Percentiles rank a stretch among this genome's conserved stretches.
These are phyloP conservation scores for Hymenoscyphus salicellus DNA, from an alignment of 2,329 filamentous ascomycete species.

Conservation along the genomic window DNA sequence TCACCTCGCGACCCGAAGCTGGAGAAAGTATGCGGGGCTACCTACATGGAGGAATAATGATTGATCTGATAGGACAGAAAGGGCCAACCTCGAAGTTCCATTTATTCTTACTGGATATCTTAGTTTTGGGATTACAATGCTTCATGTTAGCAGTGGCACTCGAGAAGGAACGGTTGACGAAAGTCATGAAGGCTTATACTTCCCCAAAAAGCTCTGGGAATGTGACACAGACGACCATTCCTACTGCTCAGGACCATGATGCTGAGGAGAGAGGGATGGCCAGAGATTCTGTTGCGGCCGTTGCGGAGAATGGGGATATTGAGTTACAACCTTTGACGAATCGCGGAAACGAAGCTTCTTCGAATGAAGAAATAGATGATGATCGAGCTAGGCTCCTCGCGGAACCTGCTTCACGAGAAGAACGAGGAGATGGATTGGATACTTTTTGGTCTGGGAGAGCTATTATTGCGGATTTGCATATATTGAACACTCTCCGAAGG, in stretches of 20 bases:
- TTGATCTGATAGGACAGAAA: conserved; percentile 67
- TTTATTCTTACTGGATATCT: conserved; percentile 54
- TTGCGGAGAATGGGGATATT: conserved; percentile 28
- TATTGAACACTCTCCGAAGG: conserved; percentile 32
- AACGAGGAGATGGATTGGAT: conserved; percentile 32
- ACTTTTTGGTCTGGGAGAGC: conserved; percentile 35
- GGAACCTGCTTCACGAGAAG: conserved; percentile 21
- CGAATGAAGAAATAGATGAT: conserved; percentile 19
- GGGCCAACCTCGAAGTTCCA: conserved; percentile 56
- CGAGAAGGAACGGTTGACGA: conserved; percentile 55
- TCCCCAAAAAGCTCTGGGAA: conserved; percentile 13
- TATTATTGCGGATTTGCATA: conserved; percentile 35
- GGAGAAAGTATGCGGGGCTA: conserved; percentile 62
- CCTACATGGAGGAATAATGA: conserved; percentile 63
- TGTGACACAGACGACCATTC: conserved; percentile 19
- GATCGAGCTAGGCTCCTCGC: conserved; percentile 27
- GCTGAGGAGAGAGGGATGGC: conserved; percentile 35
- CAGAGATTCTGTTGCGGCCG: conserved; percentile 22
- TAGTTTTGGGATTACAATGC: conserved; percentile 57
- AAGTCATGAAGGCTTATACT: conserved; percentile 22
- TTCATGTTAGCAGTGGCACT: conserved; percentile 62
- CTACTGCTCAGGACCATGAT: conserved; percentile 32
- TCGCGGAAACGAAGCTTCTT: conserved; percentile 8
- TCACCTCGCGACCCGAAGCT: conserved; percentile 54
- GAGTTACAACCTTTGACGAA: conserved; percentile 30